A percentile compares a stretch with the other conserved stretches of the same genome.
Evolutionary conservation across 495 filamentous ascomycete species (phyloP).

Genomic region (Articulospora tetracladia): DNA sequence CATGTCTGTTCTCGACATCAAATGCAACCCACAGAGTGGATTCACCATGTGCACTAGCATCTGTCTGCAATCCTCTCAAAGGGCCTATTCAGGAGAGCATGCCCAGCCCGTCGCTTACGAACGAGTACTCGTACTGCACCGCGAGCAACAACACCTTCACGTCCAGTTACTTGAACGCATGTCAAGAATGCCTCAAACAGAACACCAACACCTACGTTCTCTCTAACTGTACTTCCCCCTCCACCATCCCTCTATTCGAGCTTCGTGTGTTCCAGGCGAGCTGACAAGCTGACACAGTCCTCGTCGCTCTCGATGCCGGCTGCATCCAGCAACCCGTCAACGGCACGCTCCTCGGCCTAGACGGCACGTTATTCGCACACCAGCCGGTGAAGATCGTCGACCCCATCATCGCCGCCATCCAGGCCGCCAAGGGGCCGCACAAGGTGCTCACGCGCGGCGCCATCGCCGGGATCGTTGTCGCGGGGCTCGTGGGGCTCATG

Average conservation of each 20-base stretch:
- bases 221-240: slow-evolving; percentile 9
- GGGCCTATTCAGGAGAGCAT: slow-evolving; percentile 11
- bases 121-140: slow-evolving; percentile 15
- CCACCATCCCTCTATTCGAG: too few species aligned
- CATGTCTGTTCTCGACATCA: slow-evolving; percentile 33
- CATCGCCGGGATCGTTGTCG: slow-evolving; percentile 47
- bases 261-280: too few species aligned
- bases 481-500: slow-evolving; percentile 36
- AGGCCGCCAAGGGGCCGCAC: slow-evolving; percentile 11
- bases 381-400: slow-evolving; percentile 36
- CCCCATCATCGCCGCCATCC: slow-evolving; percentile 25
- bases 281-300: too few species aligned
- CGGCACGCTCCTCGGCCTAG: slow-evolving; percentile 37
- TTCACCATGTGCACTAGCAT: slow-evolving; percentile 8
- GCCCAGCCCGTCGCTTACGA: slow-evolving; percentile 3
- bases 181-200: slow-evolving; percentile 9
- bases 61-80: slow-evolving; percentile 13
- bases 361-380: slow-evolving; percentile 44
- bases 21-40: slow-evolving; percentile 7
- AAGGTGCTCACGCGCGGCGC: slow-evolving; percentile 40
- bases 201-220: slow-evolving; percentile 6
- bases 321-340: slow-evolving; percentile 38
- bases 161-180: background rate
- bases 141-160: slow-evolving; percentile 6
- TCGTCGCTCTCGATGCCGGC: slow-evolving; percentile 42